Evolutionary conservation across 1,284 basidiomycete genomes (phyloP).

Genomic region (Leccinum fuscescens): DNA sequence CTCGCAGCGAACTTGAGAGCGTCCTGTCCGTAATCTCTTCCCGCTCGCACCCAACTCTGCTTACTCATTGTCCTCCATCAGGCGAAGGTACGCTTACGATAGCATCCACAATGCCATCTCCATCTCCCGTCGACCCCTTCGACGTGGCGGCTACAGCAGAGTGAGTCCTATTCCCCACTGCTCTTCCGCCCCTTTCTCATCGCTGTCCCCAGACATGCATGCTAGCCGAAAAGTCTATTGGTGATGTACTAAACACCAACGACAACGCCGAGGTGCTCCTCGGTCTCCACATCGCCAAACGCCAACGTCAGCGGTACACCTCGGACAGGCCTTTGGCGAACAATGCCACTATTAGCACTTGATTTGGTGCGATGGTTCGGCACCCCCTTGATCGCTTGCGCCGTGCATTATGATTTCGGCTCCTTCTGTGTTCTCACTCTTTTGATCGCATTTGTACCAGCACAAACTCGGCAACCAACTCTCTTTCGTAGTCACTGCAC

Average conservation of each 20-base stretch:
- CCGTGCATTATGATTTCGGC: conserved; percentile 9
- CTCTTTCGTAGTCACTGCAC: conserved; percentile 7
- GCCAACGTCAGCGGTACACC: conserved; percentile 12
- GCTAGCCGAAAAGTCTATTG: conserved; percentile 67
- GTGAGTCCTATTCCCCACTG: conserved; percentile 41
- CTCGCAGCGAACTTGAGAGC: conserved; percentile 62
- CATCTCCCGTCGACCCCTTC: conserved; percentile 58
- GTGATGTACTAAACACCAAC: conserved; percentile 60
- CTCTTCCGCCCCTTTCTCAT: background rate
- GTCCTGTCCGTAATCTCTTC: conserved; percentile 52
- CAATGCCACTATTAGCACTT: conserved; percentile 28
- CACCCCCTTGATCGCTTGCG: conserved; percentile 2
- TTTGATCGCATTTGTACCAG: conserved; percentile 28
- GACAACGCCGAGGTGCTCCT: conserved; percentile 66
- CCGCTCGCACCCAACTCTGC: conserved; percentile 3
- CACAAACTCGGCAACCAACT: conserved; percentile 15
- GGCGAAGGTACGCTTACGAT: conserved; percentile 71
- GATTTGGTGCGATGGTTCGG: conserved; percentile 11
- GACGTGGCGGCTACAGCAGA: conserved; percentile 70
- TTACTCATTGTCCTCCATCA: conserved; percentile 30
- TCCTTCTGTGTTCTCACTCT: background rate
- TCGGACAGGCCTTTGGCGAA: conserved; percentile 17
- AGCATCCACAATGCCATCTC: conserved; percentile 78
- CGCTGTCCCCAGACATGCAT: conserved; percentile 53
- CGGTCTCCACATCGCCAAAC: conserved; percentile 46